Base-by-base conservation (phyloP, 108 stramenopile genomes). In the Parmales sp. region DNA sequence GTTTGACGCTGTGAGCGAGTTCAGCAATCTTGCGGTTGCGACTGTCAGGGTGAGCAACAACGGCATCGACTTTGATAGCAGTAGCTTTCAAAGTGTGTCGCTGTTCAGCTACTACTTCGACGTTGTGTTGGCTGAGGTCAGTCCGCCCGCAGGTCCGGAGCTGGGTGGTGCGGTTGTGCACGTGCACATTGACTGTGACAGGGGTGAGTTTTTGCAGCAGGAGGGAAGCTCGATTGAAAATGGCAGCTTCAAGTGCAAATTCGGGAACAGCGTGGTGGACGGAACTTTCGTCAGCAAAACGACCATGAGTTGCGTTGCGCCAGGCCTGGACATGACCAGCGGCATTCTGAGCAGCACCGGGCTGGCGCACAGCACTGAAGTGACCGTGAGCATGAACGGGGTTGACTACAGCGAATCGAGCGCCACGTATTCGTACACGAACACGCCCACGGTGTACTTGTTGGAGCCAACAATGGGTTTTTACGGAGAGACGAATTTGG, bases 21-120 rank as follows among this genome's bases (percentile, higher is more conserved):
- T 18, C 16, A 39, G 23, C 38, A 54, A 1, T 43, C 38, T 34
- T 26, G 31, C 8, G 18, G 16, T 25, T 36, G 71, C 76, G 45
- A 25, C 25, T 25, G 69, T 77, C 19, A 38, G 39, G 7, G 65
- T 80, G 22, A 51, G 76, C 31, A 80, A 80, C 37, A 80, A 80
- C 51, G 79, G 79, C 5, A 38, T 77, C 9, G 79, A 80, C 51
- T 80, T 77, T 45, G 13, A 11, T 20, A 34, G 16, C 28, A 34
- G 26, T 34, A 60, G n/a, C n/a, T n/a, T n/a, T n/a, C n/a, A n/a
- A n/a, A n/a, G 36, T 31, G 54, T 34, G 5, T 11, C 54, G 11
- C 31, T 34, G 26, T 60, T 60, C 31, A 18, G 0, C 20, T 60
- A 60, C 54, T 60, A 60, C 16, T 0, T 34, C 3, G 29, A 60